A percentile compares a stretch with the other conserved stretches of the same genome.
Conservation (phyloP, 768 basidiomycete species). For the Rubroboletus satanas region DNA sequence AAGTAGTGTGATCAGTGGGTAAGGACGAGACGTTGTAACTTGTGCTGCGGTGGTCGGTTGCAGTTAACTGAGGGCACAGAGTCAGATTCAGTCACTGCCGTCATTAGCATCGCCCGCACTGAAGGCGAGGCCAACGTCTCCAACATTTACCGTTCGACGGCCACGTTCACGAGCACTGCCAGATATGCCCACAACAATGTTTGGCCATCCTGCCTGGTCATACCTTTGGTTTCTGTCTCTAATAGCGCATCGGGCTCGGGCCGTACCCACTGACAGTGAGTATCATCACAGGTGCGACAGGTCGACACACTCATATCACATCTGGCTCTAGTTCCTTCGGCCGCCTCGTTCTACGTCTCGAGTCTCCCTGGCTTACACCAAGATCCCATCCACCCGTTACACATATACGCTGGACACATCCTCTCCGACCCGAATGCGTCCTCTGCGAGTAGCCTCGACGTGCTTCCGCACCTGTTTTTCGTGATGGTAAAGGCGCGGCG, state of each 20-base stretch:
- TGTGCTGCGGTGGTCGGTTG: neutral
- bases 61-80: neutral
- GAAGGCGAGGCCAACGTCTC: neutral
- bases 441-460: constrained; percentile 48
- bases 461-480: constrained; percentile 82
- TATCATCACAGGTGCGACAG: neutral
- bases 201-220: constrained; percentile 9
- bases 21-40: neutral
- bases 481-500: constrained; percentile 85
- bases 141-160: neutral
- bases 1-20: too few relatives aligned
- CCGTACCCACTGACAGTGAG: constrained; percentile 43
- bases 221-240: constrained; percentile 18
- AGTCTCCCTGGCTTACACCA: constrained; percentile 73
- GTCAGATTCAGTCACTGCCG: neutral
- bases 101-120: constrained; percentile 1
- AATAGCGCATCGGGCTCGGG: constrained; percentile 8
- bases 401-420: constrained; percentile 81
- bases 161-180: neutral
- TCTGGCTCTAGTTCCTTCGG: constrained; percentile 55
- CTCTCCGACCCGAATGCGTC: constrained; percentile 67
- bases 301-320: neutral
- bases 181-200: constrained; percentile 6
- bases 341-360: constrained; percentile 81
- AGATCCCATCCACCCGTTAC: constrained; percentile 65